These are phyloP conservation scores for Leucaena leucocephala DNA, from an alignment of 306 rosid genomes.

Conservation along the genomic window DNA sequence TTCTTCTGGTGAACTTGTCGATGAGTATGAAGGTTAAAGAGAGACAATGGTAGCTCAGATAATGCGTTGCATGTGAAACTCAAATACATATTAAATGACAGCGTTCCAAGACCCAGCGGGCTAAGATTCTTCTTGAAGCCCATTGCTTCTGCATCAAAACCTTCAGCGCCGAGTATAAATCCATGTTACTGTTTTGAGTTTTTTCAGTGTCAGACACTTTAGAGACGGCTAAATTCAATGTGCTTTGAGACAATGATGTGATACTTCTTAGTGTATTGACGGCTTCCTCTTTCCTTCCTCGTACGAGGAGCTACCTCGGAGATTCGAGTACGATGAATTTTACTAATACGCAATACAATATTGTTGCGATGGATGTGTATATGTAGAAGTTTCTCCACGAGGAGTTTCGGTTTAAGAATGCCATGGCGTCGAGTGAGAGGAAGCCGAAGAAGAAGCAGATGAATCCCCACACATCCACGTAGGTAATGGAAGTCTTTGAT, in stretches of 20 bases:
- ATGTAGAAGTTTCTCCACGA: conserved; percentile 57
- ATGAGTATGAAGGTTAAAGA: conserved; percentile 40
- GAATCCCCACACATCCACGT: conserved; percentile 48
- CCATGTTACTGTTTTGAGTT: conserved; percentile 8
- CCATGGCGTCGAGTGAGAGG: conserved; percentile 57
- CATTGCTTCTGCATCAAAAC: conserved; percentile 46
- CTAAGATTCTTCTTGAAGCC: conserved; percentile 47
- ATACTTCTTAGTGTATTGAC: conserved; percentile 36
- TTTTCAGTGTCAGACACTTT: conserved; percentile 32
- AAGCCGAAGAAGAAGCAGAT: conserved; percentile 62
- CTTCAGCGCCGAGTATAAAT: conserved; percentile 43
- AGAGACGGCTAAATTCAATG: conserved; percentile 35
- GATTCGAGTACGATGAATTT: conserved; percentile 53
- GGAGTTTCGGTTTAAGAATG: conserved; percentile 33
- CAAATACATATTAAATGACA: conserved; percentile 54
- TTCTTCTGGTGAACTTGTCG: conserved; percentile 50
- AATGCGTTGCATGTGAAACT: conserved; percentile 63
- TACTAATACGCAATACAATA: conserved; percentile 3
- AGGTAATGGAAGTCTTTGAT: background rate
- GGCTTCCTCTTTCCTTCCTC: conserved; percentile 60
- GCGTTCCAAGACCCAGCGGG: conserved; percentile 61
- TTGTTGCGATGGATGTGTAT: background rate
- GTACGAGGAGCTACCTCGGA: conserved; percentile 66
- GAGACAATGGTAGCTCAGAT: conserved; percentile 60
- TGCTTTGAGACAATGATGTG: conserved; percentile 25